These are phyloP conservation scores for Talaromyces proteolyticus DNA, from an alignment of 495 filamentous ascomycete species.

Conservation along the genomic window DNA sequence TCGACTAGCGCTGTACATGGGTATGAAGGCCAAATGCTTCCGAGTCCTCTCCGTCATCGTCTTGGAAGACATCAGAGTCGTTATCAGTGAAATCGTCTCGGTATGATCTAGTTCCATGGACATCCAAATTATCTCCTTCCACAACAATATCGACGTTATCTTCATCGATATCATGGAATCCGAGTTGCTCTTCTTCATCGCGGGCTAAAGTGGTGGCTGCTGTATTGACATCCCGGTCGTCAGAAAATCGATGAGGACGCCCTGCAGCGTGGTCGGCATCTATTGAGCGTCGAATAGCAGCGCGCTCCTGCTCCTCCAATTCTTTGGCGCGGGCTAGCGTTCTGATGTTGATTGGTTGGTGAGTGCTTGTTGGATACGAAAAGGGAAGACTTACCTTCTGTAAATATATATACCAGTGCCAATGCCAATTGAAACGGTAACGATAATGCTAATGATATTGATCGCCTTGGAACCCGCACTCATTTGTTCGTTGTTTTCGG, in stretches of 20 bases:
- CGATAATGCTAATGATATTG: conserved; percentile 77
- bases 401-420: conserved; percentile 84
- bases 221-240: conserved; percentile 35
- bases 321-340: conserved; percentile 80
- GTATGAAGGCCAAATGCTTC: conserved; percentile 43
- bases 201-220: conserved; percentile 38
- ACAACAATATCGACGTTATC: conserved; percentile 35
- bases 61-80: conserved; percentile 41
- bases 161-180: conserved; percentile 35
- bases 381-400: conserved; percentile 38
- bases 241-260: conserved; percentile 36
- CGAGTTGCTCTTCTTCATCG: conserved; percentile 45
- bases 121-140: conserved; percentile 31
- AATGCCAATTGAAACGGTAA: conserved; percentile 62
- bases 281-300: conserved; percentile 35
- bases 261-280: conserved; percentile 31
- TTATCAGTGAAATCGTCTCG: conserved; percentile 51
- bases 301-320: conserved; percentile 75
- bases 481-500: conserved; percentile 61
- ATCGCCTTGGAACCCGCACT: conserved; percentile 50
- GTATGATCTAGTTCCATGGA: conserved; percentile 21
- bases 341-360: conserved; percentile 19
- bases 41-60: conserved; percentile 30
- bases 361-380: neutral
- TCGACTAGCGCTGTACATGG: conserved; percentile 19